These are phyloP conservation scores for Xylariaceae sp. DNA, from an alignment of 2,329 filamentous ascomycete species.

Conservation along the genomic window DNA sequence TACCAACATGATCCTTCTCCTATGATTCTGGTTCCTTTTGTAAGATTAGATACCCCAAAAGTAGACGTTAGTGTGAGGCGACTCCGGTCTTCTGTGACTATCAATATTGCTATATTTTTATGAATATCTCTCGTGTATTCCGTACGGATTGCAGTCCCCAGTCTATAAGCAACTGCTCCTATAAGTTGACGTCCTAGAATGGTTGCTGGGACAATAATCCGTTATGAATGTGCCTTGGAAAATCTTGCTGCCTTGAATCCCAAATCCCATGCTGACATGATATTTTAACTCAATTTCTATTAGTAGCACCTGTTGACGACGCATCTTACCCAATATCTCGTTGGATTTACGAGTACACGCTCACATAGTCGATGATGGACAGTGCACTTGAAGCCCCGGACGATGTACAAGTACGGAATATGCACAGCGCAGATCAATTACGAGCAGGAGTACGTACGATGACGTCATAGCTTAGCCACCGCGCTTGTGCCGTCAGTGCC, in stretches of 20 bases:
- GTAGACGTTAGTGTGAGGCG: neutral
- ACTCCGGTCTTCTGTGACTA: no score
- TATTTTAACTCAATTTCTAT: no score
- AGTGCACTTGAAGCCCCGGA: no score
- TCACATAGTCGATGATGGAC: no score
- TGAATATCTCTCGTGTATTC: neutral
- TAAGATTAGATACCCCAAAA: conserved; percentile 12
- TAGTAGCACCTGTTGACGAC: no score
- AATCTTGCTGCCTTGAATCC: no score
- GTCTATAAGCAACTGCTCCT: neutral
- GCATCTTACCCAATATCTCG: no score
- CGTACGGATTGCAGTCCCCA: neutral
- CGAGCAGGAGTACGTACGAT: conserved; percentile 1
- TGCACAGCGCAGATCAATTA: neutral
- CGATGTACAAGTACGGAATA: neutral
- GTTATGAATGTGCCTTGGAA: neutral
- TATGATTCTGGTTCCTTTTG: neutral
- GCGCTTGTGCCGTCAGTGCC: neutral
- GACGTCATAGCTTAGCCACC: conserved; percentile 20
- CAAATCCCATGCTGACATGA: no score
- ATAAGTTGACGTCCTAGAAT: neutral
- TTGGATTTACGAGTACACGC: no score
- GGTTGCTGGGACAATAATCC: neutral
- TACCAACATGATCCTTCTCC: neutral
- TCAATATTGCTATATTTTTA: neutral